phyloP scores from a whole-genome alignment of 208 protist genomes.

The Histomonas meleagridis region DNA sequence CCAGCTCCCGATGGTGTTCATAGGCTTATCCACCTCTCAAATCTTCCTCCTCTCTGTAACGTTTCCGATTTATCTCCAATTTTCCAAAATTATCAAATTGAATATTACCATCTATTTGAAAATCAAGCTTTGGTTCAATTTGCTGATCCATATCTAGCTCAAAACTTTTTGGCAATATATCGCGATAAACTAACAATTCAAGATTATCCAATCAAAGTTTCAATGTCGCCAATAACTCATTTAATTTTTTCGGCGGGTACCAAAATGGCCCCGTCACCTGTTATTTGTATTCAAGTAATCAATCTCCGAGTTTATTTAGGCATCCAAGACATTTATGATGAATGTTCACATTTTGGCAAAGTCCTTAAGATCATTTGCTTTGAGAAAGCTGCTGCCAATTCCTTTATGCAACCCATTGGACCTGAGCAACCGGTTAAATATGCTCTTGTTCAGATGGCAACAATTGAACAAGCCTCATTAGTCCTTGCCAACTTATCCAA shows the following conservation, averaged over 20 bases:
- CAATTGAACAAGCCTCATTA: neutral
- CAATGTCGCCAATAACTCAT: neutral
- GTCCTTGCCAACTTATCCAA: neutral
- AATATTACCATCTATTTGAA: neutral
- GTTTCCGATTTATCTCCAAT: too few species aligned
- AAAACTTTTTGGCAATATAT: neutral
- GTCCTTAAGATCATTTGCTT: slow-evolving; percentile 27
- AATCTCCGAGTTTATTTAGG: neutral
- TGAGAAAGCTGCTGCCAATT: neutral
- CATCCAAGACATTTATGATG: slow-evolving; percentile 30
- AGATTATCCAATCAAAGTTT: neutral
- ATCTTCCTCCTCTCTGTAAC: neutral
- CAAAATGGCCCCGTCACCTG: neutral
- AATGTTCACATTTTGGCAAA: slow-evolving; percentile 9
- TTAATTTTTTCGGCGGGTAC: neutral
- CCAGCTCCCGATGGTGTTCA: neutral
- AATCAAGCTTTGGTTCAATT: neutral
- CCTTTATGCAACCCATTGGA: too few species aligned
- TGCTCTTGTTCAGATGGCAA: slow-evolving; percentile 1
- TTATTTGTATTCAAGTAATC: slow-evolving; percentile 12
- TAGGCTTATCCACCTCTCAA: neutral
- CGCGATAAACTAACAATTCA: neutral
- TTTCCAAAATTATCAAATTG: neutral
- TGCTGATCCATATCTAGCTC: neutral
- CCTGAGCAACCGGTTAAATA: neutral